Evolutionary conservation across 2,329 filamentous ascomycete species (phyloP).

Genomic region (Ophiocordyceps robertsii): DNA sequence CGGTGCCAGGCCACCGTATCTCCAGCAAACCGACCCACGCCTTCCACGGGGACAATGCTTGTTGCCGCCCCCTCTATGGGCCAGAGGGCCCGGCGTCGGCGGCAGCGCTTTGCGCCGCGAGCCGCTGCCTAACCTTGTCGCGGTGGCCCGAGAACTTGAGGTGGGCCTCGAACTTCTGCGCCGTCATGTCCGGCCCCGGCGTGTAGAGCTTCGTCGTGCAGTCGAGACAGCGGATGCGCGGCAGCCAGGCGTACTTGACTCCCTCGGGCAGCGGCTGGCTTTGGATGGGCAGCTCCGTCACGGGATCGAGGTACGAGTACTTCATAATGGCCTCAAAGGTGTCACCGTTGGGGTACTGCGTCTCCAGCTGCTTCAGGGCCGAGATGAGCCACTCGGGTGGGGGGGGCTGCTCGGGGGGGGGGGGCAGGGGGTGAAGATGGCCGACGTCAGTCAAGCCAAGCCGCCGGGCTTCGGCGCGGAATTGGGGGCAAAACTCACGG

Average conservation of each 20-base stretch:
- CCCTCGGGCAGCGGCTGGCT: slow-evolving; percentile 44
- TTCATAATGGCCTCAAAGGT: slow-evolving; percentile 86
- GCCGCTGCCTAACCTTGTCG: slow-evolving; percentile 42
- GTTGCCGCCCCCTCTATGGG: not conserved
- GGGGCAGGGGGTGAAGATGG: slow-evolving; percentile 6
- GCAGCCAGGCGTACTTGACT: slow-evolving; percentile 70
- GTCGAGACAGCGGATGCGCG: slow-evolving; percentile 81
- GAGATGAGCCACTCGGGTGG: slow-evolving; percentile 74
- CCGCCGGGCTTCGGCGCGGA: not conserved
- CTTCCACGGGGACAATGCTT: too few relatives aligned
- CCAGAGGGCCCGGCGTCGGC: slow-evolving; percentile 3
- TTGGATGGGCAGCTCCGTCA: slow-evolving; percentile 52
- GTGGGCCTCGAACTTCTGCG: slow-evolving; percentile 87
- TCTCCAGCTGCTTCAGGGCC: slow-evolving; percentile 57
- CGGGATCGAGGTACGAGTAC: slow-evolving; percentile 65
- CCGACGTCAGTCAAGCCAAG: not conserved
- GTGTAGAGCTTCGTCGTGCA: slow-evolving; percentile 93
- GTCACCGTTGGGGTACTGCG: slow-evolving; percentile 60
- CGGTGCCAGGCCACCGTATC: too few relatives aligned
- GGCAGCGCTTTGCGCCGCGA: slow-evolving; percentile 12
- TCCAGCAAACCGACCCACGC: too few relatives aligned
- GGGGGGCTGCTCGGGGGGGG: slow-evolving; percentile 44
- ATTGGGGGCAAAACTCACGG: slow-evolving; percentile 38
- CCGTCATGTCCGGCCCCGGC: slow-evolving; percentile 70
- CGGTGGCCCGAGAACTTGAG: slow-evolving; percentile 73